Base-by-base conservation (phyloP, 305 asterid species). In the Solanum hybrid region DNA sequence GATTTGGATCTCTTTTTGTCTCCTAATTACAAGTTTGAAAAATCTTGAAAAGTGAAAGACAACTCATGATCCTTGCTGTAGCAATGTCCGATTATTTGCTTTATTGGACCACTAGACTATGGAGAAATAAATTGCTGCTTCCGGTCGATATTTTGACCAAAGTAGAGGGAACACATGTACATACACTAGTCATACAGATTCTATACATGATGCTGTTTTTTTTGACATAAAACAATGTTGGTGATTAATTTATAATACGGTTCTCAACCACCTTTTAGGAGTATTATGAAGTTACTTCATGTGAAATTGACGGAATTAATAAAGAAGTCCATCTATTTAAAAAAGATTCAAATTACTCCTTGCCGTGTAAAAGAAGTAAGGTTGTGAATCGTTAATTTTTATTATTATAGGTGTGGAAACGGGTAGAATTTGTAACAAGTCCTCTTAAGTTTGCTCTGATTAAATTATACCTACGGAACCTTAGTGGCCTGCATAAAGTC, bases 1-100 rank as follows among this genome's bases (percentile, higher is more conserved):
- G 95, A 92, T 91, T 93, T 89, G 90, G 88, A 90, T 78, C 73
- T 42, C 89, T 88, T 88, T 90, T 89, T 79, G 87, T 86, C 85
- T 85, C 22, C 69, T 60, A 9, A 77, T 73, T 77, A 89, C 79
- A 81, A 88, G 75, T 88, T 88, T 73, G 88, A 86, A 89, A 82
- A 85, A 60, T 77, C 31, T 14, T 87, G 56, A 69, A 90, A 90
- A 66, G 92, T 88, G 84, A 86, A 80, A 64, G 93, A 92, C 95
- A 92, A 86, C 85, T 90, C 88, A 89, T 90, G 66, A 66, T 89
- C 85, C 29, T 51, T 84, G 71, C 78, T 24, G 88, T 77, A 69
- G 87, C 92, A 89, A 80, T 91, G 88, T 91, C 91, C 85, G 66
- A 88, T 89, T 90, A 29, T 66, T 73, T 35, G 88, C 90, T 91